A percentile compares a stretch with the other conserved stretches of the same genome.
These are phyloP conservation scores for Stephanodiscus minutulus DNA, from an alignment of 108 stramenopile genomes.

Conservation along the genomic window DNA sequence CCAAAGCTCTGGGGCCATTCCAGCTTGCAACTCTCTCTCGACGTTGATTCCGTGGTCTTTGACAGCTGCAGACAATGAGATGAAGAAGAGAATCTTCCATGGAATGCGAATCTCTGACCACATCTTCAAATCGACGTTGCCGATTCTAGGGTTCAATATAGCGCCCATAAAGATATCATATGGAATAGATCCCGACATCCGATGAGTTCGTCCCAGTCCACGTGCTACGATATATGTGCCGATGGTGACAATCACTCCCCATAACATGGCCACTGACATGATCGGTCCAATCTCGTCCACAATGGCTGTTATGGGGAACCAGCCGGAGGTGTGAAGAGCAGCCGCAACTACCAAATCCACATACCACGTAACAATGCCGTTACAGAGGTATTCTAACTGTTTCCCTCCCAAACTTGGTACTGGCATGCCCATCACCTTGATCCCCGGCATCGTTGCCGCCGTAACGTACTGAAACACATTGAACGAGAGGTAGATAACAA, in stretches of 20 bases:
- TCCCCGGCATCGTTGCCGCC: slow-evolving; percentile 45
- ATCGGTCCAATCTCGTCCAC: slow-evolving; percentile 53
- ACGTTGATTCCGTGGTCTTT: slow-evolving; percentile 50
- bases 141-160: slow-evolving; percentile 57
- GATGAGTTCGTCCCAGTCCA: slow-evolving; percentile 33
- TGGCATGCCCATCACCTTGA: slow-evolving; percentile 48
- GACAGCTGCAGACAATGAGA: slow-evolving; percentile 51
- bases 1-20: slow-evolving; percentile 31
- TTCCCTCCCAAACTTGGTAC: slow-evolving; percentile 48
- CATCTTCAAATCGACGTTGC: slow-evolving; percentile 60
- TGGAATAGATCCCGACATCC: slow-evolving; percentile 41
- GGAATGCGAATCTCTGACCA: slow-evolving; percentile 60
- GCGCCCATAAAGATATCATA: slow-evolving; percentile 69
- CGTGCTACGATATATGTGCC: slow-evolving; percentile 35
- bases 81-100: slow-evolving; percentile 57
- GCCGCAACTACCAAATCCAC: slow-evolving; percentile 28
- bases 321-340: slow-evolving; percentile 37
- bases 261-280: slow-evolving; percentile 50
- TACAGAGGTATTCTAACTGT: slow-evolving; percentile 51
- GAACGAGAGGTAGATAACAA: slow-evolving; percentile 30
- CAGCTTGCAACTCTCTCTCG: slow-evolving; percentile 23
- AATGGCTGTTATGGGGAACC: slow-evolving; percentile 35
- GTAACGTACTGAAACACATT: slow-evolving; percentile 46
- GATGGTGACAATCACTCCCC: slow-evolving; percentile 43
- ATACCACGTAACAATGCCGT: slow-evolving; percentile 55